A percentile compares a stretch with the other conserved stretches of the same genome.
phyloP scores from a whole-genome alignment of 1,284 basidiomycete genomes.

The Agroathelia rolfsii region DNA sequence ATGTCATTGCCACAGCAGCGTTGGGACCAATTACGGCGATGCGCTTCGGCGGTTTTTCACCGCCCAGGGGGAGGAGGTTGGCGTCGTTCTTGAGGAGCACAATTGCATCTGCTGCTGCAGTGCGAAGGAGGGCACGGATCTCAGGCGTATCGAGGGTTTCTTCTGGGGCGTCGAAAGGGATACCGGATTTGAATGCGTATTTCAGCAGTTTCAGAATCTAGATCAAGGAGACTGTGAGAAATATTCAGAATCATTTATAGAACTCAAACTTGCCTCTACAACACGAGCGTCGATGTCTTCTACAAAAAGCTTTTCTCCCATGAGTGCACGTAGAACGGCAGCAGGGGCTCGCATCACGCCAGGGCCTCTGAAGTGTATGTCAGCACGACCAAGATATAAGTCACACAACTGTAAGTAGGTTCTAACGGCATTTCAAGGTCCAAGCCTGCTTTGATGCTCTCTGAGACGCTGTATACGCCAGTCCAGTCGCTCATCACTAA shows the following conservation, averaged over 20 bases:
- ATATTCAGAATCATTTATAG: conserved; percentile 16
- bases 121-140: conserved; percentile 29
- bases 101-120: conserved; percentile 32
- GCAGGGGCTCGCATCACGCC: conserved; percentile 36
- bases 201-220: conserved; percentile 30
- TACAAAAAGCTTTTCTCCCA: conserved; percentile 29
- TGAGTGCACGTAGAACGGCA: conserved; percentile 30
- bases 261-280: conserved; percentile 22
- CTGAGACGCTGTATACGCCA: conserved; percentile 39
- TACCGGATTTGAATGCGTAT: conserved; percentile 28
- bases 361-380: conserved; percentile 31
- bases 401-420: not conserved
- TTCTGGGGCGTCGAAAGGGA: conserved; percentile 33
- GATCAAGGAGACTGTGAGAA: too few relatives aligned
- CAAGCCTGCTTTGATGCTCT: conserved; percentile 44
- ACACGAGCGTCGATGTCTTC: conserved; percentile 28
- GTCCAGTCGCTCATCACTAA: conserved; percentile 43
- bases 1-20: conserved; percentile 38
- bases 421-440: conserved; percentile 49
- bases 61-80: conserved; percentile 31
- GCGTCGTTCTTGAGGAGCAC: conserved; percentile 42
- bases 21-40: conserved; percentile 52
- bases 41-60: conserved; percentile 21
- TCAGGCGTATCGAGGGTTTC: conserved; percentile 32
- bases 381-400: conserved; percentile 5